Percentiles rank a stretch among this genome's conserved stretches.
Conservation (phyloP, 2,329 filamentous ascomycete genomes). For the Cytospora schulzeri region DNA sequence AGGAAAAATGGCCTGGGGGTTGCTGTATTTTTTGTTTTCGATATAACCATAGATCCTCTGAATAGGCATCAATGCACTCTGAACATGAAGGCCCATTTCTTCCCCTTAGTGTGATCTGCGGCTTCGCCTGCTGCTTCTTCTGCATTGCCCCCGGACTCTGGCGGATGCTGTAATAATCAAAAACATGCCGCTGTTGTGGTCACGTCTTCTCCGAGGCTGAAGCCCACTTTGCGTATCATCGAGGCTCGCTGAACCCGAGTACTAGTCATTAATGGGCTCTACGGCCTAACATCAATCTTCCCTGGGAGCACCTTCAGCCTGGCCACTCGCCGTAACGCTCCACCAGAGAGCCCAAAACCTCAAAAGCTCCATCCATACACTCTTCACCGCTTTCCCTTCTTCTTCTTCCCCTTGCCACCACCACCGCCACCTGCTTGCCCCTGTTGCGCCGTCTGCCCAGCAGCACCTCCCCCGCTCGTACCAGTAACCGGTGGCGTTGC, state of each 20-base stretch:
- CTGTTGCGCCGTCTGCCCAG: conserved; percentile 32
- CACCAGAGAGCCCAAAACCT: background rate
- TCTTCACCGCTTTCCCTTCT: conserved; percentile 66
- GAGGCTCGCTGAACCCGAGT: background rate
- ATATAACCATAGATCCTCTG: conserved; percentile 24
- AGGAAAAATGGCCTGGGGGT: conserved; percentile 13
- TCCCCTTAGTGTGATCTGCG: background rate
- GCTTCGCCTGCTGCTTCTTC: background rate
- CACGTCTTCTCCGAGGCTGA: background rate
- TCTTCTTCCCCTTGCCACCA: conserved; percentile 65
- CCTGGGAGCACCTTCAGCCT: background rate
- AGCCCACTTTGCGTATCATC: background rate
- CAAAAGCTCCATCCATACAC: background rate
- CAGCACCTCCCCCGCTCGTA: conserved; percentile 26
- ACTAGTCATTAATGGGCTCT: background rate
- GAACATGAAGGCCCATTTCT: background rate
- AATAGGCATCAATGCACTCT: conserved; percentile 25
- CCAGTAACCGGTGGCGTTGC: conserved; percentile 20
- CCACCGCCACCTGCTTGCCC: conserved; percentile 41
- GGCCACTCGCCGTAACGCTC: background rate
- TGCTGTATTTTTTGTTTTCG: background rate
- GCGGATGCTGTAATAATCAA: background rate
- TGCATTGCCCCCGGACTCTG: background rate
- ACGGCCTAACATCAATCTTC: background rate
- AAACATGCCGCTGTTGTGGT: background rate